Evolutionary conservation across 164 flowering plant species (phyloP).

Genomic region (Pachysandra terminalis): DNA sequence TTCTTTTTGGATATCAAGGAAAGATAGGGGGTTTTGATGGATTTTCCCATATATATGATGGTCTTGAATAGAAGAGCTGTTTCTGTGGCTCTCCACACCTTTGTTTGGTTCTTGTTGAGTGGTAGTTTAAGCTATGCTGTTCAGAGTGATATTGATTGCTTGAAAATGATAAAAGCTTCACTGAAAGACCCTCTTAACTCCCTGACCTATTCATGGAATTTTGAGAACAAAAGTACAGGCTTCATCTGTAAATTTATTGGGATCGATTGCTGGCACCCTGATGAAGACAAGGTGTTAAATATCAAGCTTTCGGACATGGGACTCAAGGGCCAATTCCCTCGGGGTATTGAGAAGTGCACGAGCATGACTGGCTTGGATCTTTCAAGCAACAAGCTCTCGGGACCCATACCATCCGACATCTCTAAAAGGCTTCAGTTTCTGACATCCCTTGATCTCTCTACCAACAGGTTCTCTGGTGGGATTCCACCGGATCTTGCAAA

Average conservation of each 20-base stretch:
- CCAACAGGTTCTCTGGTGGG: slow-evolving; percentile 45
- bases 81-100: slow-evolving; percentile 5
- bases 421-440: slow-evolving; percentile 16
- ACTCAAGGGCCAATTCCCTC: slow-evolving; percentile 53
- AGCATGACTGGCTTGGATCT: slow-evolving; percentile 58
- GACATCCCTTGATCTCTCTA: slow-evolving; percentile 52
- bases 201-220: slow-evolving; percentile 42
- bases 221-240: slow-evolving; percentile 36
- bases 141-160: slow-evolving; percentile 36
- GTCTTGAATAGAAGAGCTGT: slow-evolving; percentile 9
- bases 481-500: slow-evolving; percentile 41
- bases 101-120: background rate
- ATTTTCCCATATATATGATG: background rate
- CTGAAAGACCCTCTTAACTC: slow-evolving; percentile 38
- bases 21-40: slow-evolving; percentile 1
- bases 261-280: slow-evolving; percentile 58
- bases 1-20: background rate
- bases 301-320: slow-evolving; percentile 42
- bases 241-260: slow-evolving; percentile 55
- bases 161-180: slow-evolving; percentile 33
- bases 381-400: slow-evolving; percentile 40
- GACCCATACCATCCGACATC: slow-evolving; percentile 44
- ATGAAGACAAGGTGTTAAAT: slow-evolving; percentile 49
- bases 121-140: background rate
- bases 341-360: slow-evolving; percentile 37